These are phyloP conservation scores for Paspalum vaginatum DNA, from an alignment of 176 grass and related monocot genomes.

Conservation along the genomic window DNA sequence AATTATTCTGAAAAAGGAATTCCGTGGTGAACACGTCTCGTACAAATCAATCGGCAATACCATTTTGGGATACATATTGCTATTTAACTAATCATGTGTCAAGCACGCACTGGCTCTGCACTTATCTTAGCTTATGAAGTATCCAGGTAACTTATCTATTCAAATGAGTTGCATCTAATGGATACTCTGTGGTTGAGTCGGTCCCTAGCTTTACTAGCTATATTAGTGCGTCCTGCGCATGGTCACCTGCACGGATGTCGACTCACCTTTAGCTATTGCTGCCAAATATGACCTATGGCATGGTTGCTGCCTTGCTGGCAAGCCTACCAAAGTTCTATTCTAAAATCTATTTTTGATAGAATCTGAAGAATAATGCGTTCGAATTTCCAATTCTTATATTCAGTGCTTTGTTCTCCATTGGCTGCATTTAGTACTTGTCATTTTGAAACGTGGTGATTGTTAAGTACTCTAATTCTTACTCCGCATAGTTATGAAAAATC, in stretches of 20 bases:
- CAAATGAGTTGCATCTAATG: slow-evolving; percentile 11
- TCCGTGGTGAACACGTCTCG: background rate
- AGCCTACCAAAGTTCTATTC: background rate
- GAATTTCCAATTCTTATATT: background rate
- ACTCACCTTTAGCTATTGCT: background rate
- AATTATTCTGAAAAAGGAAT: slow-evolving; percentile 6
- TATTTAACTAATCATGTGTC: background rate
- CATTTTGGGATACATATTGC: background rate
- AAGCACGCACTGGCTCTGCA: background rate
- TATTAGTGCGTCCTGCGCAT: background rate
- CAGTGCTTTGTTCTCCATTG: background rate
- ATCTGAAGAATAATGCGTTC: background rate
- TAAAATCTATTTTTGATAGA: slow-evolving; percentile 4
- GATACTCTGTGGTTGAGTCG: background rate
- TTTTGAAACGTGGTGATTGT: background rate
- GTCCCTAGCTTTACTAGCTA: background rate
- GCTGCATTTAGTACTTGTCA: slow-evolving; percentile 1
- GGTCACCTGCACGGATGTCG: background rate
- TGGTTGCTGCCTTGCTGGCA: background rate
- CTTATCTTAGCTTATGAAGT: background rate
- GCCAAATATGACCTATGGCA: background rate
- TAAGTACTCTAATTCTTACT: slow-evolving; percentile 9
- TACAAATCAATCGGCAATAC: background rate
- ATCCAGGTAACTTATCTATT: slow-evolving; percentile 28
- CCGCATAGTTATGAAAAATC: background rate